Base-by-base conservation (phyloP, 228 moss, liverwort and hornwort species). In the Sphagnum magellanicum region DNA sequence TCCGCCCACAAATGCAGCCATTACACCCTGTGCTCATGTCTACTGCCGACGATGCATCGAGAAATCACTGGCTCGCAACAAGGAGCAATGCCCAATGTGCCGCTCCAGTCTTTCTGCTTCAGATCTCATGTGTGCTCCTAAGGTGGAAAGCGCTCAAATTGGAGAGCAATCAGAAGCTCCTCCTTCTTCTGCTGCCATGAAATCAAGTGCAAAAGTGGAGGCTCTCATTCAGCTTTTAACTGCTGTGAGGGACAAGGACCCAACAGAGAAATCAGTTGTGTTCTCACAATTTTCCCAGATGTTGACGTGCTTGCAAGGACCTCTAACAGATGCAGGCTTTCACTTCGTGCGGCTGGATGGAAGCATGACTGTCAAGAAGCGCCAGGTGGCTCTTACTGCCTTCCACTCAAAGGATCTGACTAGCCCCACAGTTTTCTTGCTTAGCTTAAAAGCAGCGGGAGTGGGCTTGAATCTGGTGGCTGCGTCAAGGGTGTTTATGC, bases 51-150 rank as follows among this genome's bases (percentile, higher is more conserved):
- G 71, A 64, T 87, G 87, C 69, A 87, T 87, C 9, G 80, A 83
- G 72, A 87, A 80, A 8, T 78, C 87, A 4, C 48, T 87, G 67
- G 71, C 75, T 16, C 87, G 80, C 61, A 79, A 78, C 63, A 87
- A 81, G 66, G 75, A 87, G 71, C 80, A 83, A 73, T 87, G 87
- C 72, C 87, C 83, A 49, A 83, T 87, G 79, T 87, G 87, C 72
- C 79, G 87, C 50, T 58, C 78, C 48, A 10, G 60, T 49, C 83
- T 87, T 47, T 52, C 76, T 9, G 48, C 70, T 61, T 53, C 83
- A 70, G 87, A 87, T 72, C 87, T 87, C 65, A 80, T 87, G 77
- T 75, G 71, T 55, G 83, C 87, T 17, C 87, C 87, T 0, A 79
- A 74, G 58, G 87, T 80, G 50, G 87, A 83, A 32, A 69, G 63